Base-by-base conservation (phyloP, 2,329 filamentous ascomycete genomes). In the Neofusicoccum sp. region DNA sequence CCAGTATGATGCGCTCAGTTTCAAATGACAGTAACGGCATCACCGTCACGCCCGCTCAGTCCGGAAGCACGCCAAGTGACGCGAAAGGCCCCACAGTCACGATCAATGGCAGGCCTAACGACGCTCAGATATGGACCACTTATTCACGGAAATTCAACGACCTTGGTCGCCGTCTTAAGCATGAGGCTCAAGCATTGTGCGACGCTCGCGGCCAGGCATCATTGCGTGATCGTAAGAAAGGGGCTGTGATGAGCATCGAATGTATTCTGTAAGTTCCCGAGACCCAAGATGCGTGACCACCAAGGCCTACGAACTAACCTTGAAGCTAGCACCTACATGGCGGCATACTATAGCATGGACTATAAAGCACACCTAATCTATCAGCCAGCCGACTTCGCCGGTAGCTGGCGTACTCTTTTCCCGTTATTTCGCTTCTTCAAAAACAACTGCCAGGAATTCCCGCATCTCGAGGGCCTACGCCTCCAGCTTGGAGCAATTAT, bases 81-180 rank as follows among this genome's bases (percentile, higher is more conserved):
- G 61, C 16, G 68, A 71, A 51, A 60, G 63, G 54, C 14, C 62
- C 12, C 69, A 74, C 41, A 43, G 61, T 24, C 43, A 68, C 70
- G 6, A 20, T 71, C 11, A 72, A 68, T 36, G 67, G 62, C 24
- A 71, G 68, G 60, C 51, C 69, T 68, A 48, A 66, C 70, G 71
- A 73, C 8, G 71, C 74, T 4, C 65, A 73, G 12, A 65, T 73
- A 1, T 74, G 78, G 63, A 71, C 72, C 6, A 67, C 72, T 1
- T 71, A 74, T 20, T 77, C 76, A 12, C 70, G 69, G 53, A 76
- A 75, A 33, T 66, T 78, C 44, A 76, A 78, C 38, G 69, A 66
- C 3, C 70, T 78, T 58, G 79, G 78, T 8, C 74, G 76, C 6
- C 71, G 75, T 1, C 68, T 81, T n/a, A 81, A 81, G 67, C 78